Evolutionary conservation across 441 rosid genomes (phyloP), one percentile per base, ranked within the genome.

Genomic region (Monsonia emarginata): DNA sequence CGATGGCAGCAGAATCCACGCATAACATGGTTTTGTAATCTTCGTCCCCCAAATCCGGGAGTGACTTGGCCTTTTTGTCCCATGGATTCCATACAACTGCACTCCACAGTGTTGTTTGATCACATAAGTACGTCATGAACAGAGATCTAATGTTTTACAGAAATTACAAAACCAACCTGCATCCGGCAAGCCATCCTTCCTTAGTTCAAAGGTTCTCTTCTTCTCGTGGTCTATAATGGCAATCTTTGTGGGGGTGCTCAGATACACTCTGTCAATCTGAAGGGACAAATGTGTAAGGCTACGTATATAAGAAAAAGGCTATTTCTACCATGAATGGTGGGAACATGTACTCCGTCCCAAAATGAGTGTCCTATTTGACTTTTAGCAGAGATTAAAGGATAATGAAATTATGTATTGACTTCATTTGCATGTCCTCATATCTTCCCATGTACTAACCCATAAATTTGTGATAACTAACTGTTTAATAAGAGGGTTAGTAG

Each of bases 51-150:
- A 93, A 80, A 80, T 88, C 98, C 13, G 84, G 65, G 69, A 93
- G 81, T 44, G 90, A 71, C 83, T 85, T 93, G 69, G 93, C 87
- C 65, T 80, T 93, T 78, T 80, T 88, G 68, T 90, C 95, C 97
- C 98, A 90, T 4, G 98, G 97, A 78, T 93, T 93, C 98, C 97
- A 93, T 67, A 90, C 96, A 74, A 88, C 97, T 93, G 82, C 74
- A 77, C 19, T 58, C 22, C 16, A 48, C 63, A 59, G 44, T n/a
- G n/a, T n/a, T 28, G 26, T 52, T 62, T 36, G n/a, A 26, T 54
- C 16, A 5, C 11, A 22, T 13, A 30, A 1, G 2, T 30, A 30
- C 32, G 32, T 30, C 3, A 30, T 30, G n/a, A 4, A 6, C 3
- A 3, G 1, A 38, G 10, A 7, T 3, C 16, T 1, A 11, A 40